A percentile compares a stretch with the other conserved stretches of the same genome.
phyloP scores from a whole-genome alignment of 176 grass and related monocot genomes.

The Lolium perenne region DNA sequence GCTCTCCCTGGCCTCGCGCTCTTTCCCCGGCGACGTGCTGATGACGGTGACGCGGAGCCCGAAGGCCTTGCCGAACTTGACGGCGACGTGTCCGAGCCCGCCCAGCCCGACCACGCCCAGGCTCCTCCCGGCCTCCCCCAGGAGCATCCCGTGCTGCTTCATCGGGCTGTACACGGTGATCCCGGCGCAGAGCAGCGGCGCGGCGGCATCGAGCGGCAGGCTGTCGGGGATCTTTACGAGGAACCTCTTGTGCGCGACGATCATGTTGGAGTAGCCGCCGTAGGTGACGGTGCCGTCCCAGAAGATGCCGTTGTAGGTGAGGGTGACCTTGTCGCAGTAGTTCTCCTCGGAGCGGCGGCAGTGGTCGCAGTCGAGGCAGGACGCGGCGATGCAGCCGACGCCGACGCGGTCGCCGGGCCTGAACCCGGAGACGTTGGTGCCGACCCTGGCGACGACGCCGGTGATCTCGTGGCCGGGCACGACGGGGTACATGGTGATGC shows the following conservation, averaged over 20 bases:
- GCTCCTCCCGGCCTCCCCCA: constrained; percentile 30
- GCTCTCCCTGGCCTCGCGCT: constrained; percentile 58
- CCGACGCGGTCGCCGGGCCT: constrained; percentile 67
- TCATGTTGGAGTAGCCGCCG: constrained; percentile 74
- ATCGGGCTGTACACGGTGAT: constrained; percentile 38
- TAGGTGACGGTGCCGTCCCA: constrained; percentile 87
- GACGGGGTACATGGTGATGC: constrained; percentile 66
- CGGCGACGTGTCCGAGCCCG: background rate
- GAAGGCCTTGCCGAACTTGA: constrained; percentile 23
- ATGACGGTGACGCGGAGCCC: constrained; percentile 67
- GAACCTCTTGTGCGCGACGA: constrained; percentile 70
- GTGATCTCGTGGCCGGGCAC: constrained; percentile 89
- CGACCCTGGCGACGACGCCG: constrained; percentile 60
- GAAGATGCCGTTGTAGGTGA: constrained; percentile 86
- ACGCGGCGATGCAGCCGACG: constrained; percentile 70
- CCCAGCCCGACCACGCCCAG: constrained; percentile 69
- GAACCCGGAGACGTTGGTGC: constrained; percentile 56
- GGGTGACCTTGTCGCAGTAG: constrained; percentile 71
- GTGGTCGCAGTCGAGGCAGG: constrained; percentile 70
- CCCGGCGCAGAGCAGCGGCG: constrained; percentile 64
- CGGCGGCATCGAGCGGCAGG: constrained; percentile 60
- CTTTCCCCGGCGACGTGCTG: constrained; percentile 74
- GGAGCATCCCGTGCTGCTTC: constrained; percentile 68
- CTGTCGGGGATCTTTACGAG: constrained; percentile 59
- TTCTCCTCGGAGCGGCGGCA: constrained; percentile 75